Conservation (phyloP, 176 grass and related monocot species). For the Carex myosuroides region DNA sequence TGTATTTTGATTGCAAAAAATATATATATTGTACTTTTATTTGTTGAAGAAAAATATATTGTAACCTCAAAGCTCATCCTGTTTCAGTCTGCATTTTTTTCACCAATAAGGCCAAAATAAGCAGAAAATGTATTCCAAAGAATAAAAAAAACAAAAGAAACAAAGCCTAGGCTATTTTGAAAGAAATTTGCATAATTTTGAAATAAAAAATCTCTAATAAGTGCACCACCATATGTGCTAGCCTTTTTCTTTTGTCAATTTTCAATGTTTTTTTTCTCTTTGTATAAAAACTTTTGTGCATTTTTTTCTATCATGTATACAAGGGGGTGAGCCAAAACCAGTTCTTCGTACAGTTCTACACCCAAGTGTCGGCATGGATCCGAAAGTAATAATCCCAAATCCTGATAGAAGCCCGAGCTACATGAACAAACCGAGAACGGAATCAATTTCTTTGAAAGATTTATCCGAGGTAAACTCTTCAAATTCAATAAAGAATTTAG, state of each 20-base stretch:
- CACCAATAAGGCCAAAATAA: neutral
- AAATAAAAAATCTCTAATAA: neutral
- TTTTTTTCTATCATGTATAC: neutral
- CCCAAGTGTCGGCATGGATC: constrained; percentile 58
- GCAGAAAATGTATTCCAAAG: neutral
- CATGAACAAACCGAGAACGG: constrained; percentile 17
- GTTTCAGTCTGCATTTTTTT: neutral
- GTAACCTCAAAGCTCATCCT: neutral
- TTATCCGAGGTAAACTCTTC: neutral
- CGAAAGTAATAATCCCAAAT: constrained; percentile 62
- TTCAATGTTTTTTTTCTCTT: neutral
- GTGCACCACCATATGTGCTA: neutral
- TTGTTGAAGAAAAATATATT: neutral
- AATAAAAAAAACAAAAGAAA: neutral
- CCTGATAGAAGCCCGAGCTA: constrained; percentile 41
- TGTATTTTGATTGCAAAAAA: neutral
- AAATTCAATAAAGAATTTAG: constrained; percentile 10
- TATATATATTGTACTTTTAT: neutral
- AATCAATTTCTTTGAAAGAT: neutral
- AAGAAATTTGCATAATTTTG: neutral
- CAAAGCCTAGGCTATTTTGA: neutral
- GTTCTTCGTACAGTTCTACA: constrained; percentile 58
- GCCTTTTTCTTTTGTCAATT: neutral
- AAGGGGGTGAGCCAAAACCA: constrained; percentile 59
- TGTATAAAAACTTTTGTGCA: neutral